phyloP scores from a whole-genome alignment of 2,329 filamentous ascomycete species.

The Colletotrichum gloeosporioides region DNA sequence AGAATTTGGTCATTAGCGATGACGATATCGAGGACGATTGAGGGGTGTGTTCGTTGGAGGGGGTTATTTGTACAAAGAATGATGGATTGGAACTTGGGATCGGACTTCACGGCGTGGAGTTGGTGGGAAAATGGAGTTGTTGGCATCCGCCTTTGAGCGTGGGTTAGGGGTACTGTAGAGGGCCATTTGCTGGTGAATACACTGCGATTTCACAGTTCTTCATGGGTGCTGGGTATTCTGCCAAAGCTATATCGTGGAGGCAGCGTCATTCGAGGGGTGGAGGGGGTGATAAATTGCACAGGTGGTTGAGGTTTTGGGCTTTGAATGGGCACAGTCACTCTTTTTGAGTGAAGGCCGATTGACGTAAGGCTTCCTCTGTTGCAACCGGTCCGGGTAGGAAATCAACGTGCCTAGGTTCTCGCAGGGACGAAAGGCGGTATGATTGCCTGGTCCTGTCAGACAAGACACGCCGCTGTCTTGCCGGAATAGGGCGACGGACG shows the following conservation, averaged over 20 bases:
- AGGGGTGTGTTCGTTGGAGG: background rate
- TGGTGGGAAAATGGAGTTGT: background rate
- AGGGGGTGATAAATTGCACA: background rate
- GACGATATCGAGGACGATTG: slow-evolving; percentile 79
- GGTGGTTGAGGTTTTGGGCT: background rate
- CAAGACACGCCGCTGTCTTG: background rate
- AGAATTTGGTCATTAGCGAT: slow-evolving; percentile 77
- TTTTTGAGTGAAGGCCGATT: background rate
- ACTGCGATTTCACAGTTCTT: background rate
- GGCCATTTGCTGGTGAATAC: background rate
- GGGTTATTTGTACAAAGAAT: background rate
- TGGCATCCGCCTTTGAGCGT: background rate
- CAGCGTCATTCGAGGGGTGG: background rate
- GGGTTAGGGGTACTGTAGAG: background rate
- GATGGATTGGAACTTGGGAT: background rate
- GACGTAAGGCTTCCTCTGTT: background rate
- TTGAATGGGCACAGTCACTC: background rate
- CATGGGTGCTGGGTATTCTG: background rate
- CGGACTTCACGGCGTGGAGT: background rate
- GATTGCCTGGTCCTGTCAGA: background rate
- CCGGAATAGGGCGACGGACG: background rate
- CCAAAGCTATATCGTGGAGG: background rate
- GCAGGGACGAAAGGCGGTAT: accelerated
- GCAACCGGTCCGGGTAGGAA: accelerated
- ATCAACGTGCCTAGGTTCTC: accelerated